Percentiles rank a stretch among this genome's conserved stretches.
Evolutionary conservation across 2,329 filamentous ascomycete species (phyloP).

Genomic region (Neopestalotiopsis sp.): DNA sequence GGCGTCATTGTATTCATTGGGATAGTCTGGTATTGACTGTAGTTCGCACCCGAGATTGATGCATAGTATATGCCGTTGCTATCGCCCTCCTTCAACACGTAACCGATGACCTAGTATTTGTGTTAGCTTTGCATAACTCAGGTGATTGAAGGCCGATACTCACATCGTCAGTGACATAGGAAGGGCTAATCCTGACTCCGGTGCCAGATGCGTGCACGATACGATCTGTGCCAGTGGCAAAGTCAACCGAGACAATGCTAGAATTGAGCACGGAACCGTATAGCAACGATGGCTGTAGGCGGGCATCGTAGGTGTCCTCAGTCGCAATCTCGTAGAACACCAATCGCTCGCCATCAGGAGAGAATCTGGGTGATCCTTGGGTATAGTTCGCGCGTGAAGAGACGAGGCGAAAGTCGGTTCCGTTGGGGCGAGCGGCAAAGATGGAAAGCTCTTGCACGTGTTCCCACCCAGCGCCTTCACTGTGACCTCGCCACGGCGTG

Average conservation of each 20-base stretch:
- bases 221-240: neutral
- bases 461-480: neutral
- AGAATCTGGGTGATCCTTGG: neutral
- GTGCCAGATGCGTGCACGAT: neutral
- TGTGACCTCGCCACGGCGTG: neutral
- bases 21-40: neutral
- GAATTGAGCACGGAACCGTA: neutral
- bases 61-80: neutral
- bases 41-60: neutral
- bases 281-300: neutral
- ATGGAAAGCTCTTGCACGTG: constrained; percentile 5
- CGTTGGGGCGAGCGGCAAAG: neutral
- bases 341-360: neutral
- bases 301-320: neutral
- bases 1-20: neutral
- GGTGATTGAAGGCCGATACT: neutral
- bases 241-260: neutral
- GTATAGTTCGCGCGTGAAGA: neutral
- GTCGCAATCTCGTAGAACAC: neutral
- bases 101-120: neutral
- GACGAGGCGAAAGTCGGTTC: constrained; percentile 1
- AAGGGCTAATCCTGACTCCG: neutral
- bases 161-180: neutral
- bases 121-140: neutral
- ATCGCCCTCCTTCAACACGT: neutral